A percentile compares a stretch with the other conserved stretches of the same genome.
phyloP scores from a whole-genome alignment of 1,284 basidiomycete genomes.

The Tremellales sp. region DNA sequence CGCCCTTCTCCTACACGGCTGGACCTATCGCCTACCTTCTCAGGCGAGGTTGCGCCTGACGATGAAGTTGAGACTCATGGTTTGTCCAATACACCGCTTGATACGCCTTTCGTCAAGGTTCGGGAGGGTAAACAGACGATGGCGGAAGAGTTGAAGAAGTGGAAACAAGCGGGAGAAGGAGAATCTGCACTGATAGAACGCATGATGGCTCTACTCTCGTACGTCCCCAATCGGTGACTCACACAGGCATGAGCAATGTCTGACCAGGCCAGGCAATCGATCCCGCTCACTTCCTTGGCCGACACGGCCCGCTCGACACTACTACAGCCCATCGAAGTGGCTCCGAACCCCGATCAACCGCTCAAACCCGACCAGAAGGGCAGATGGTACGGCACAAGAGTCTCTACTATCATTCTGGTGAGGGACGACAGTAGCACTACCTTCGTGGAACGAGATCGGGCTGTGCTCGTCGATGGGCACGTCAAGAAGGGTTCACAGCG shows the following conservation, averaged over 20 bases:
- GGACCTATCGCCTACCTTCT: conserved; percentile 2
- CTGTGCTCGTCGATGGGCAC: conserved; percentile 16
- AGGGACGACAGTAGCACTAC: conserved; percentile 33
- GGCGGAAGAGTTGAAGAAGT: conserved; percentile 18
- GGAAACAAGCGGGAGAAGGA: conserved; percentile 15
- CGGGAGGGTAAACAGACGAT: conserved; percentile 29
- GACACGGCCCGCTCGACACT: conserved; percentile 26
- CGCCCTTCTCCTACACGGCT: conserved; percentile 20
- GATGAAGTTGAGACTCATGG: conserved; percentile 19
- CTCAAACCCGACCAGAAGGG: not conserved
- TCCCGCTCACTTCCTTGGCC: conserved; percentile 14
- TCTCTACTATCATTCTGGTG: conserved; percentile 42
- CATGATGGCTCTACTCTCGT: conserved; percentile 39
- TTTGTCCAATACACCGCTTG: conserved; percentile 37
- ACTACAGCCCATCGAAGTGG: conserved; percentile 24
- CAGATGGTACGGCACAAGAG: conserved; percentile 43
- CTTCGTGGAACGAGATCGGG: conserved; percentile 44
- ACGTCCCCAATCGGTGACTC: conserved; percentile 10
- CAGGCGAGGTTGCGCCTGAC: not conserved
- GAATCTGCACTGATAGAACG: conserved; percentile 32
- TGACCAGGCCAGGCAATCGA: conserved; percentile 8
- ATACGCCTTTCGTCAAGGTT: conserved; percentile 43
- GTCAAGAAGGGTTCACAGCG: not conserved
- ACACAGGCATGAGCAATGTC: too few relatives aligned
- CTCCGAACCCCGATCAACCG: not conserved